phyloP scores from a whole-genome alignment of 257 asterid genomes.

The Pogostemon cablin region DNA sequence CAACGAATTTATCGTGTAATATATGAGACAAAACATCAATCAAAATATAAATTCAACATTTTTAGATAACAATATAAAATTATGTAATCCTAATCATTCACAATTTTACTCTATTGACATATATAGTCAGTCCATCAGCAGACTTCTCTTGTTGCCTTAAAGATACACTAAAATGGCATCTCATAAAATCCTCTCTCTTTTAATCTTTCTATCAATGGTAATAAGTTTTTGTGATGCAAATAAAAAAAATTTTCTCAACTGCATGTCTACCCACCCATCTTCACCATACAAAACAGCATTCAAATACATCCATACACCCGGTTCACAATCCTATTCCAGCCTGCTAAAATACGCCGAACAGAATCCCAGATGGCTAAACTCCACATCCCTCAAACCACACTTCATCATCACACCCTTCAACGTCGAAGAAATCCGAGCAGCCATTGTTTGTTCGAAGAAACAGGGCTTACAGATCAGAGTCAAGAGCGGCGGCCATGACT shows the following conservation, averaged over 20 bases:
- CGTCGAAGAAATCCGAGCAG: conserved; percentile 39
- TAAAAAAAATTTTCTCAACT: conserved; percentile 32
- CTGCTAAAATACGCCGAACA: conserved; percentile 49
- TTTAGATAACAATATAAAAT: too few relatives aligned
- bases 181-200: conserved; percentile 6
- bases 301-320: conserved; percentile 34
- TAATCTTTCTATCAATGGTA: conserved; percentile 19
- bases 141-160: not conserved
- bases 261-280: conserved; percentile 40
- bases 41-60: too few relatives aligned
- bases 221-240: conserved; percentile 24
- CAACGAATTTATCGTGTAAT: too few relatives aligned
- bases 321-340: conserved; percentile 34
- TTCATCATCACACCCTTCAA: conserved; percentile 49
- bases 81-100: too few relatives aligned
- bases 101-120: not conserved
- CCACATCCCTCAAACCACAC: conserved; percentile 40
- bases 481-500: conserved; percentile 68
- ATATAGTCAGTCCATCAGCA: not conserved
- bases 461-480: conserved; percentile 41
- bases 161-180: conserved; percentile 6
- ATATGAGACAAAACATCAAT: too few relatives aligned
- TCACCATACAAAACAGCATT: conserved; percentile 27
- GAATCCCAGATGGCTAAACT: conserved; percentile 56
- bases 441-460: conserved; percentile 45